Base-by-base conservation (phyloP, 306 rosid species). In the Gastrolobium villosum region DNA sequence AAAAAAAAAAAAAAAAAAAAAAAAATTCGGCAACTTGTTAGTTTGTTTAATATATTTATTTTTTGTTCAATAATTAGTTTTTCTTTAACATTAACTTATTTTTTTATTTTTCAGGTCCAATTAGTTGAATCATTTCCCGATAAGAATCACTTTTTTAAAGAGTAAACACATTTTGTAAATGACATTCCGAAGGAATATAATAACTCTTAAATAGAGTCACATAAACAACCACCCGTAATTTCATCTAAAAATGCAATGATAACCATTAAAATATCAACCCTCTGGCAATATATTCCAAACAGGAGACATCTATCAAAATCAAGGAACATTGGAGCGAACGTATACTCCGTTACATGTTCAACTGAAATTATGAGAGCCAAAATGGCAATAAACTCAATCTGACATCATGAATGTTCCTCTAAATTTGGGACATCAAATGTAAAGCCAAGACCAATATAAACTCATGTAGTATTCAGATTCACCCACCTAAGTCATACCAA, bases 401-500 rank as follows among this genome's bases (percentile, higher is more conserved):
- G 70, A 59, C 68, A 32, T 46, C 72, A 79, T 57, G 41, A 57
- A 37, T 62, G 76, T 67, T 76, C 66, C 79, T 61, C 68, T 39
- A 48, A 66, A 74, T 62, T 34, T 54, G n/a, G 53, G 64, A 63
- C 81, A 52, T 44, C 48, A 57, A 49, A 70, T 34, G 37, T 30
- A 67, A 68, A 26, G 65, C 14, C 73, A 66, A 43, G 56, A 70
- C 57, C 26, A 70, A 79, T 50, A 69, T 32, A 43, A 79, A 79
- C 74, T 76, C 45, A 13, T 15, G 67, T 46, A 73, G 50, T 34
- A 63, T 15, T 69, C 71, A 78, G 76, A 84, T 78, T 64, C 75
- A 63, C 57, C 74, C 65, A 64, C 86, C 79, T 41, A 82, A 78
- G 67, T 75, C 78, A 71, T 55, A 67, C 76, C 84, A 86, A 90